A percentile compares a stretch with the other conserved stretches of the same genome.
These are phyloP conservation scores for Cichorium intybus DNA, from an alignment of 140 eudicot species.

Conservation along the genomic window DNA sequence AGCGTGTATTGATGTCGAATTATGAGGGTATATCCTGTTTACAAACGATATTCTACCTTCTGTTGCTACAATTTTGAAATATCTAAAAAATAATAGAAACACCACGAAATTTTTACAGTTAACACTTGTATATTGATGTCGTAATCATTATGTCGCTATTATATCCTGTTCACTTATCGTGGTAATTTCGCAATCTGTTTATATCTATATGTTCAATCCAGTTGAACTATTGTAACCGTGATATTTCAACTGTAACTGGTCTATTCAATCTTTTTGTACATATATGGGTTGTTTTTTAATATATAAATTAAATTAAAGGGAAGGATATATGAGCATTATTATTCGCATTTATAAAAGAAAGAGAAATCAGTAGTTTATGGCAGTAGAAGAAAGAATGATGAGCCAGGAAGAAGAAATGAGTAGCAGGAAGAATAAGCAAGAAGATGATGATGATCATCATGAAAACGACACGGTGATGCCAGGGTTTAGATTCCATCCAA, in stretches of 20 bases:
- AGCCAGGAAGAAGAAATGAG: constrained; percentile 13
- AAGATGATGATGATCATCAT: constrained; percentile 44
- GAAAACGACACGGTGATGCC: constrained; percentile 97
- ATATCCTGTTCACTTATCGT: not conserved
- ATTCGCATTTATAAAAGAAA: constrained; percentile 29
- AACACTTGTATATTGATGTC: not conserved
- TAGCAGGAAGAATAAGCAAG: constrained; percentile 25
- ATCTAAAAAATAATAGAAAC: constrained; percentile 9
- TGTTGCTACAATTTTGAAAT: not conserved
- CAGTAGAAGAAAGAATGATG: constrained; percentile 37
- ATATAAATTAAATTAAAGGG: not conserved
- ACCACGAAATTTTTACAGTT: not conserved
- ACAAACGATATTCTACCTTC: no score
- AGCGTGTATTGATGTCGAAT: no score
- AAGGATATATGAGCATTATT: constrained; percentile 8
- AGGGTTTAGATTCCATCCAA: constrained; percentile 93
- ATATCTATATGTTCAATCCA: not conserved
- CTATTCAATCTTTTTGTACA: constrained; percentile 16
- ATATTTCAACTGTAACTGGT: constrained; percentile 5
- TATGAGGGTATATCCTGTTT: no score
- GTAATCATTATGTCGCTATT: not conserved
- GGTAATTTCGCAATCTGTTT: not conserved
- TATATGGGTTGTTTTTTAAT: constrained; percentile 9
- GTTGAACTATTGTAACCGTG: not conserved
- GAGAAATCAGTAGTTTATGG: constrained; percentile 40